phyloP scores from a whole-genome alignment of 2,329 filamentous ascomycete species.

The Alternaria novae-zelandiae region DNA sequence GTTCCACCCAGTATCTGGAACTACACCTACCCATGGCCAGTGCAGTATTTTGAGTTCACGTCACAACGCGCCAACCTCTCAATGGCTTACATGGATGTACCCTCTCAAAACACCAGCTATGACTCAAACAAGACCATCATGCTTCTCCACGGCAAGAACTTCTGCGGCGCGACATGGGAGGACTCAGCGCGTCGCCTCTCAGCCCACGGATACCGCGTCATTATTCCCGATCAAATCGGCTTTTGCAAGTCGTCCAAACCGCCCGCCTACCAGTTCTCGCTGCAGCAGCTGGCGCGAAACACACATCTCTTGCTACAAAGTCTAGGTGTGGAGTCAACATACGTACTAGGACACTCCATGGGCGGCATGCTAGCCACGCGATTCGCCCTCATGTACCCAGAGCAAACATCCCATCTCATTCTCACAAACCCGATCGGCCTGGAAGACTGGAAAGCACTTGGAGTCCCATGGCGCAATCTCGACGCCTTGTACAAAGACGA shows the following conservation, averaged over 20 bases:
- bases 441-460: slow-evolving; percentile 58
- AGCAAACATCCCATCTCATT: slow-evolving; percentile 53
- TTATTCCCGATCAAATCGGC: slow-evolving; percentile 62
- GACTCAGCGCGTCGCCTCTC: slow-evolving; percentile 54
- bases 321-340: slow-evolving; percentile 53
- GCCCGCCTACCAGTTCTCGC: slow-evolving; percentile 58
- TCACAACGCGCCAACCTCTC: slow-evolving; percentile 58
- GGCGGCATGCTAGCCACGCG: slow-evolving; percentile 62
- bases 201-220: slow-evolving; percentile 57
- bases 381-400: slow-evolving; percentile 60
- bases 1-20: slow-evolving; percentile 28
- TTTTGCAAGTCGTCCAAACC: slow-evolving; percentile 66
- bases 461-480: slow-evolving; percentile 32
- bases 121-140: slow-evolving; percentile 53
- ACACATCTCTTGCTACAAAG: slow-evolving; percentile 56
- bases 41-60: slow-evolving; percentile 55
- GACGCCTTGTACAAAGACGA: slow-evolving; percentile 27
- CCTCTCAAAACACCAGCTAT: slow-evolving; percentile 38
- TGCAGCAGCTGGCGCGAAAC: slow-evolving; percentile 60
- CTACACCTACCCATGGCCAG: slow-evolving; percentile 59
- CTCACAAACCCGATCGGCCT: slow-evolving; percentile 61
- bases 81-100: slow-evolving; percentile 64
- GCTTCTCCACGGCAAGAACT: slow-evolving; percentile 64
- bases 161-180: slow-evolving; percentile 62
- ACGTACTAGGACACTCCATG: slow-evolving; percentile 62